Evolutionary conservation across 2,329 filamentous ascomycete genomes (phyloP), one percentile per base, ranked within the genome.

Genomic region (Aspergillus ochraceoroseus): DNA sequence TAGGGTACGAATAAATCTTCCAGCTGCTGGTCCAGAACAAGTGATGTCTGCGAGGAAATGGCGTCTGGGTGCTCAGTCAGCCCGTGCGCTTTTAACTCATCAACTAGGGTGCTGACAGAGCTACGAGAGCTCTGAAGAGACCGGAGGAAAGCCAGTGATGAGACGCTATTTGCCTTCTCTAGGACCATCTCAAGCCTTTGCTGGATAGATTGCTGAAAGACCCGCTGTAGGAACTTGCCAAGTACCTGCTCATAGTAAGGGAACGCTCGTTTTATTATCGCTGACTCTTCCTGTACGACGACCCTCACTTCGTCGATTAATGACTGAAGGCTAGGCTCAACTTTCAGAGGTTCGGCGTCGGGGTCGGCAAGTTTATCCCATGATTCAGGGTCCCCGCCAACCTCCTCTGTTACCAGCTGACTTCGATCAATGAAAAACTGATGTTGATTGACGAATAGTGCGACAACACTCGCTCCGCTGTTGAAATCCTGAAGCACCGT

Each of bases 361-460:
- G 94, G 94, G 58, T 98, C 92, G 32, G 94, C 90, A 37, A 98
- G 74, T 52, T 83, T 82, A 42, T 96, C 90, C 89, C 90, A 95
- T 2, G 80, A 83, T 47, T 87, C 68, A n/a, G 62, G 56, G 47
- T 73, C 69, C 18, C 68, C 68, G 15, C 63, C 63, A 27, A 94
- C 79, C 61, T 95, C 89, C 56, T 95, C 89, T 0, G 83, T 85
- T 34, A 95, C 83, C 42, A 98, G 73, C 63, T 96, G 90, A 52
- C 88, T 92, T 17, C 89, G 77, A 61, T 96, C 92, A 58, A 98
- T 95, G 68, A 98, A 98, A 74, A 98, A 98, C 58, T 95, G 88
- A 67, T 98, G 94, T 64, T 98, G 92, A 61, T 98, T 98, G 59
- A 98, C 90, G 64, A 96, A 98, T 7, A 90, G 75, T 9, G 87